phyloP scores from a whole-genome alignment of 2,329 filamentous ascomycete genomes.

The Cordyceps fumosorosea region DNA sequence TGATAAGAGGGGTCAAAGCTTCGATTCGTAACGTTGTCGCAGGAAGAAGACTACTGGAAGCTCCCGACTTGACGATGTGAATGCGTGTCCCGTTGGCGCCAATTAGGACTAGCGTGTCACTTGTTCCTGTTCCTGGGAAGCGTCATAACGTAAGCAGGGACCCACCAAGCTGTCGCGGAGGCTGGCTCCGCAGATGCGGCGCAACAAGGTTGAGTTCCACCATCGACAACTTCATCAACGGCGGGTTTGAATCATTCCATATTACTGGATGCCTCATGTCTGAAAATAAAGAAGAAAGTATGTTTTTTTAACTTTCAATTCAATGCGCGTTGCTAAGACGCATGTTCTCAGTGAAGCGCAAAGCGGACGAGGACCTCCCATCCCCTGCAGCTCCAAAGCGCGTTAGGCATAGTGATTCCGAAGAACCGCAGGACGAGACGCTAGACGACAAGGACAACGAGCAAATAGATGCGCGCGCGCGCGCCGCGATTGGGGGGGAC shows the following conservation, averaged over 20 bases:
- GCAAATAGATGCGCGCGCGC: not conserved
- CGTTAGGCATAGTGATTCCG: slow-evolving; percentile 45
- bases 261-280: slow-evolving; percentile 17
- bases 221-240: not conserved
- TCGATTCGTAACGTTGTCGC: slow-evolving; percentile 9
- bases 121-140: not conserved
- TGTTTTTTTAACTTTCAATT: slow-evolving; percentile 11
- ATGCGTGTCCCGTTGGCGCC: slow-evolving; percentile 28
- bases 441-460: not conserved
- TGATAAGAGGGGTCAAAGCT: not conserved
- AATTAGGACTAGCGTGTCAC: slow-evolving; percentile 25
- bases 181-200: slow-evolving; percentile 8
- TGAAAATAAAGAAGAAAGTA: slow-evolving; percentile 35
- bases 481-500: not conserved
- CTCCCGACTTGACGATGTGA: slow-evolving; percentile 25
- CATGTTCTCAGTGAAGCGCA: slow-evolving; percentile 57
- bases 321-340: slow-evolving; percentile 7
- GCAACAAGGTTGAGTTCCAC: not conserved
- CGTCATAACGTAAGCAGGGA: slow-evolving; percentile 25
- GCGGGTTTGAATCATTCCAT: not conserved
- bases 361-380: slow-evolving; percentile 60
- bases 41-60: slow-evolving; percentile 13
- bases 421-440: slow-evolving; percentile 8
- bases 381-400: slow-evolving; percentile 60
- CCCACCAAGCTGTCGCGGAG: not conserved